A percentile compares a stretch with the other conserved stretches of the same genome.
Conservation (phyloP, 2,329 filamentous ascomycete genomes). For the Magnaporthiopsis rhizophila region DNA sequence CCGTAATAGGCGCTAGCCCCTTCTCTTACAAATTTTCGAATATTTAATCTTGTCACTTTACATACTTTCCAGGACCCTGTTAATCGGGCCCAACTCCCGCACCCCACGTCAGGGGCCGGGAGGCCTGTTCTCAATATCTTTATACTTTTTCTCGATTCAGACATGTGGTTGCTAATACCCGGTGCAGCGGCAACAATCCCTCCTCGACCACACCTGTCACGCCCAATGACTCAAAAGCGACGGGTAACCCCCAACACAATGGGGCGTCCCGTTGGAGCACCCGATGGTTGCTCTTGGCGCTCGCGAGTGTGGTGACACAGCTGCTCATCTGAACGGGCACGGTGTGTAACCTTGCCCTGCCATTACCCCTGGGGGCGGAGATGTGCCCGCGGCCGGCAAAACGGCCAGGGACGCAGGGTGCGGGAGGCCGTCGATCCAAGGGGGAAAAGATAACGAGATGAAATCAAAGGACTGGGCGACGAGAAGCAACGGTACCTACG, state of each 20-base stretch:
- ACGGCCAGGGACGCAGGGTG: background rate
- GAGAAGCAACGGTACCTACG: too few relatives aligned
- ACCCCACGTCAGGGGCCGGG: too few relatives aligned
- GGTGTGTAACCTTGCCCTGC: background rate
- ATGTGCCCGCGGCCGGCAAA: background rate
- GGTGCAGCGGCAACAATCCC: background rate
- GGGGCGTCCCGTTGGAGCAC: background rate
- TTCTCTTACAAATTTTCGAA: too few relatives aligned
- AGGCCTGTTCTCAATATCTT: background rate
- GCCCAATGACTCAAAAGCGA: background rate
- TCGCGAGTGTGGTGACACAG: background rate
- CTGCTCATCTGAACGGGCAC: background rate
- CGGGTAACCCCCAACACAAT: background rate
- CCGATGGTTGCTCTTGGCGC: background rate
- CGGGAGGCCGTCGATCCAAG: background rate
- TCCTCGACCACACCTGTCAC: background rate
- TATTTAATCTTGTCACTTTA: too few relatives aligned
- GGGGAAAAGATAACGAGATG: background rate
- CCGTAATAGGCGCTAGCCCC: too few relatives aligned
- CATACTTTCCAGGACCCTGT: too few relatives aligned
- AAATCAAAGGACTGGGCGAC: too few relatives aligned
- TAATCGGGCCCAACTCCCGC: too few relatives aligned
- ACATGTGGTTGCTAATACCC: background rate
- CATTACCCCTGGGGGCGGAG: background rate
- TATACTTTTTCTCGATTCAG: background rate